Evolutionary conservation across 345 rosid genomes (phyloP).

Genomic region (Punica granatum): DNA sequence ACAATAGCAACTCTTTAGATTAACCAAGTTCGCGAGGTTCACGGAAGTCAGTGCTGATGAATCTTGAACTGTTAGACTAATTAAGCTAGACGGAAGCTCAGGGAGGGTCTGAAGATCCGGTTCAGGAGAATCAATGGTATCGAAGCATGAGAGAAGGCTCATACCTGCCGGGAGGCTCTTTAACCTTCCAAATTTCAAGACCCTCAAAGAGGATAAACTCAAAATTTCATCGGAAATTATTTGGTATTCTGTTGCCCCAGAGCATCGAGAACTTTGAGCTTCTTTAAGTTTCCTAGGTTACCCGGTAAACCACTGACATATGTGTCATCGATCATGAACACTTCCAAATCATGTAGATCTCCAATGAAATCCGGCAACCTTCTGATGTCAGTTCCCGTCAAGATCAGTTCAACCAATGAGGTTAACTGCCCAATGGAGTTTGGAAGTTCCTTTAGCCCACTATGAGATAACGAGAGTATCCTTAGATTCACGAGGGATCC

Average conservation of each 20-base stretch:
- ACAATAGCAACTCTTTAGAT: too few species aligned
- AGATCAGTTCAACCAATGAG: neutral
- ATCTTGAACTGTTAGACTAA: too few species aligned
- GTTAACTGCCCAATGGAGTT: conserved; percentile 1
- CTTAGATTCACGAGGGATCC: neutral
- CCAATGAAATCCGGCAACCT: neutral
- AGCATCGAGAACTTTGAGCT: too few species aligned
- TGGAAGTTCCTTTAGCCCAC: neutral
- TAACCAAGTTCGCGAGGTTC: too few species aligned
- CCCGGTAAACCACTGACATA: too few species aligned
- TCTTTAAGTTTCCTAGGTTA: too few species aligned
- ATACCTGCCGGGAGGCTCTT: neutral
- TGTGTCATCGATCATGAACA: too few species aligned
- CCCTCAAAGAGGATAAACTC: neutral
- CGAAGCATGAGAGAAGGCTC: too few species aligned
- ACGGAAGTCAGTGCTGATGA: too few species aligned
- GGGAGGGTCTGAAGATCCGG: neutral
- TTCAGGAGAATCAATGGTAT: neutral
- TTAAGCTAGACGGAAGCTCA: neutral
- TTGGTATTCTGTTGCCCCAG: too few species aligned
- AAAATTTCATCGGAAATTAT: neutral
- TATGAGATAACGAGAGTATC: neutral
- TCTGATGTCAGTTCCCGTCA: neutral
- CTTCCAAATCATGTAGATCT: too few species aligned
- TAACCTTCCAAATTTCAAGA: neutral